Base-by-base conservation (phyloP, 768 basidiomycete species). In the Cystofilobasidium capitatum region DNA sequence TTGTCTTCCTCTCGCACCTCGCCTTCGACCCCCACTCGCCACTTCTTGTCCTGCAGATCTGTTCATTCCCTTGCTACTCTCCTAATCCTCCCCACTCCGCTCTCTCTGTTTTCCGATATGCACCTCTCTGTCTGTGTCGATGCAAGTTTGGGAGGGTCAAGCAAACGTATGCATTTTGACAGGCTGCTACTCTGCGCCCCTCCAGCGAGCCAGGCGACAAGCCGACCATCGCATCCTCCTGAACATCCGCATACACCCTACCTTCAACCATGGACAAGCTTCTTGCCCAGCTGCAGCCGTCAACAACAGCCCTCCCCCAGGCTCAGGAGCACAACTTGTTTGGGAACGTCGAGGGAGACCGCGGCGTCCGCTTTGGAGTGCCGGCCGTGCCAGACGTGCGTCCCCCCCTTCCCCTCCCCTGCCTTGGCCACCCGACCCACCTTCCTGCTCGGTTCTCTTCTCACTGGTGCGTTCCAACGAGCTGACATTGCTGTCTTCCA, bases 311-410 rank as follows among this genome's bases (percentile, higher is more conserved):
- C 31, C 51, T 55, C 17, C 51, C 51, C 12, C 51, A 55, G 33
- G 29, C 29, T 26, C 2, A 49, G 35, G 63, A 47, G 22, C 54
- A 63, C 26, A 24, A 12, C 24, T 35, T 69, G 36, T 69, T 35
- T 37, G 68, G 68, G 20, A 69, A 69, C 49, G 49, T 69, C 55
- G 57, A 69, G 55, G 63, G 62, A n/a, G 68, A 54, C 20, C 36
- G 39, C 44, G 68, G 68, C 44, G 68, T 69, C 35, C 33, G 63
- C 24, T 69, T 69, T 20, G 58, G 57, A 22, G 62, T 64, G 1
- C 68, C 68, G 10, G 39, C 31, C 12, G 62, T 69, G 35, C 62
- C 62, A n/a, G 68, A 69, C 36, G 68, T 69, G 54, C 63, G 68
- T 69, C 29, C 33, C 26, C 35, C 3, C 14, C 6, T 36, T 36